Evolutionary conservation across 2,329 filamentous ascomycete genomes (phyloP).

Genomic region (Aspergillus quadrilineatus): DNA sequence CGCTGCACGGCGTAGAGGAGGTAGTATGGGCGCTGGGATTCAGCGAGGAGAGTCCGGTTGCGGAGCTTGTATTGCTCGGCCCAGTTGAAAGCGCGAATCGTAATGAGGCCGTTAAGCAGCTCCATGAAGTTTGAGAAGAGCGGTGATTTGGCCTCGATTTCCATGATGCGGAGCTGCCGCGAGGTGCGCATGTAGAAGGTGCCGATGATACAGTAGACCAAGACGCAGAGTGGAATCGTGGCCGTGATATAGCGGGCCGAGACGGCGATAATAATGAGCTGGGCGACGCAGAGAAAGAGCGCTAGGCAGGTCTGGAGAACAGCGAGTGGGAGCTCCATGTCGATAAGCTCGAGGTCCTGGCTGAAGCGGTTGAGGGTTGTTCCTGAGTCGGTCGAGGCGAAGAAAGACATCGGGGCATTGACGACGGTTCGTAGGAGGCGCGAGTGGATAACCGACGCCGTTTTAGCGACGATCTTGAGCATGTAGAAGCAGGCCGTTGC

Average conservation of each 20-base stretch:
- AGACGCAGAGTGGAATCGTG: neutral
- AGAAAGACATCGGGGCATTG: neutral
- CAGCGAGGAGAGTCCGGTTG: constrained; percentile 8
- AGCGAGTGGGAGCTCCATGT: neutral
- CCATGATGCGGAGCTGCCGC: constrained; percentile 18
- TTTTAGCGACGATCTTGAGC: too few species aligned
- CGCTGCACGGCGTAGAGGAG: constrained; percentile 22
- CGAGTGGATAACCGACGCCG: too few species aligned
- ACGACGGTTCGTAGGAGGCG: neutral
- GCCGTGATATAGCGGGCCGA: neutral
- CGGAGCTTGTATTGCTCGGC: neutral
- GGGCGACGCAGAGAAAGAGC: neutral
- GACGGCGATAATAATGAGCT: neutral
- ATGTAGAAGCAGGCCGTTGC: too few species aligned
- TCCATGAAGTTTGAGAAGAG: constrained; percentile 19
- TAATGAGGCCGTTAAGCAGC: constrained; percentile 12
- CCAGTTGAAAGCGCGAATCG: constrained; percentile 20
- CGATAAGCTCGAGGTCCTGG: neutral
- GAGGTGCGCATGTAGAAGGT: constrained; percentile 17
- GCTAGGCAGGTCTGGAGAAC: neutral
- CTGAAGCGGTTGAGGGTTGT: neutral
- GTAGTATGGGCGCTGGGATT: constrained; percentile 23
- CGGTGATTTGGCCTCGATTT: constrained; percentile 20
- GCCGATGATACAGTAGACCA: neutral
- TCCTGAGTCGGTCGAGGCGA: neutral